Evolutionary conservation across 768 basidiomycete species (phyloP).

Genomic region (Rhodocollybia butyracea): DNA sequence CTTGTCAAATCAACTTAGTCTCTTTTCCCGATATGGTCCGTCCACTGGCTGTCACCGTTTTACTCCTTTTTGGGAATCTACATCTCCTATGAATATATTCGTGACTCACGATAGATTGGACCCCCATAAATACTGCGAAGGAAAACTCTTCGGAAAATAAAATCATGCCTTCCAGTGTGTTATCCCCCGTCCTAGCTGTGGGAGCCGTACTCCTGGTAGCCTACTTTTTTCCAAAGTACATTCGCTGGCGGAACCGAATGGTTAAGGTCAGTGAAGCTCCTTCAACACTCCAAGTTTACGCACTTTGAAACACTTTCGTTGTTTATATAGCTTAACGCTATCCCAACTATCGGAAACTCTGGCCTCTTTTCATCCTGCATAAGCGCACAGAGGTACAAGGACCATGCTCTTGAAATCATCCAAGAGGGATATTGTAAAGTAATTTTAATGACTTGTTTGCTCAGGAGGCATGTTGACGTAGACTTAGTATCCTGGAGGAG

Average conservation of each 20-base stretch:
- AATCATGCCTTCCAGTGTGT: too few relatives aligned
- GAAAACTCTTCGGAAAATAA: too few relatives aligned
- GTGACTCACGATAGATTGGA: too few relatives aligned
- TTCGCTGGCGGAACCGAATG: slow-evolving; percentile 1
- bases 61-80: too few relatives aligned
- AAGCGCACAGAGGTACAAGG: not conserved
- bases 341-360: slow-evolving; percentile 9
- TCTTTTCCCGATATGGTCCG: too few relatives aligned
- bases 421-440: slow-evolving; percentile 13
- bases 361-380: slow-evolving; percentile 8
- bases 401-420: slow-evolving; percentile 6
- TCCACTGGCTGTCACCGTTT: too few relatives aligned
- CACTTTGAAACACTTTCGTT: not conserved
- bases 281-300: too few relatives aligned
- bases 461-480: not conserved
- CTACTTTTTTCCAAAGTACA: not conserved
- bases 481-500: slow-evolving; percentile 4
- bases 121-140: too few relatives aligned
- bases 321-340: slow-evolving; percentile 6
- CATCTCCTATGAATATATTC: too few relatives aligned
- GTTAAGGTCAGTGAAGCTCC: not conserved
- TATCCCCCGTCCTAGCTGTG: not conserved
- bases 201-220: not conserved
- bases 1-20: too few relatives aligned
- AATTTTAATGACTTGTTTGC: too few relatives aligned